A percentile compares a stretch with the other conserved stretches of the same genome.
Evolutionary conservation across 2,329 filamentous ascomycete species (phyloP).

Genomic region (Alternaria consortialis): DNA sequence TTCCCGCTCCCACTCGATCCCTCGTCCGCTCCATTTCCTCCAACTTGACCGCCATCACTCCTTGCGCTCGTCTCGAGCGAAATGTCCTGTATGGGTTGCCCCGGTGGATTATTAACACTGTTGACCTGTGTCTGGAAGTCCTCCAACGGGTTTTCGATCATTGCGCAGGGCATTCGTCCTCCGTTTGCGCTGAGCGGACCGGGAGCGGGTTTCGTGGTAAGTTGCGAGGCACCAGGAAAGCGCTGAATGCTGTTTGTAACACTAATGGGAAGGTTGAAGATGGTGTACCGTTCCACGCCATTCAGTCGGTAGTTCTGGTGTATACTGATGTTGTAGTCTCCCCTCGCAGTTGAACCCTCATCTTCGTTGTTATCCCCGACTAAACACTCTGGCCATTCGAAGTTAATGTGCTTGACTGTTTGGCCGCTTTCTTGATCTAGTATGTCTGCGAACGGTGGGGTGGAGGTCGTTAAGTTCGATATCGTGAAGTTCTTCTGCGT

Average conservation of each 20-base stretch:
- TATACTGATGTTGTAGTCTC: slow-evolving; percentile 75
- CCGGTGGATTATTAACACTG: slow-evolving; percentile 47
- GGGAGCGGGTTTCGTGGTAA: slow-evolving; percentile 44
- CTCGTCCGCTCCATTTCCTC: slow-evolving; percentile 29
- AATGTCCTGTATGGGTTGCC: slow-evolving; percentile 43
- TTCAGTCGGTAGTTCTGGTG: slow-evolving; percentile 75
- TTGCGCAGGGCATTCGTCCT: slow-evolving; percentile 42
- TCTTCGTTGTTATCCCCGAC: slow-evolving; percentile 65
- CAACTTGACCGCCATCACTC: slow-evolving; percentile 41
- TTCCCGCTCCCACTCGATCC: slow-evolving; percentile 8
- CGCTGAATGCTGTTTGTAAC: slow-evolving; percentile 70
- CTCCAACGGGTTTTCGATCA: slow-evolving; percentile 42
- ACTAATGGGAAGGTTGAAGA: slow-evolving; percentile 74
- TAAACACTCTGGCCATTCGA: slow-evolving; percentile 75
- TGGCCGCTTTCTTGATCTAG: slow-evolving; percentile 70
- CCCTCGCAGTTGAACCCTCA: slow-evolving; percentile 60
- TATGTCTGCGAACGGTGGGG: slow-evolving; percentile 67
- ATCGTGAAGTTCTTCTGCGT: slow-evolving; percentile 73
- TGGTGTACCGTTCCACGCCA: slow-evolving; percentile 70
- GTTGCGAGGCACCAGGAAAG: slow-evolving; percentile 44
- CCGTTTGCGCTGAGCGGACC: slow-evolving; percentile 48
- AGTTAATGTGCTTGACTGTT: slow-evolving; percentile 78
- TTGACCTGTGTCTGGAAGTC: slow-evolving; percentile 31
- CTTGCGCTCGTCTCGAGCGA: slow-evolving; percentile 34
- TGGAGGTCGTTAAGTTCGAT: slow-evolving; percentile 65